Evolutionary conservation across 2,329 filamentous ascomycete species (phyloP).

Genomic region (Aureobasidium musti): DNA sequence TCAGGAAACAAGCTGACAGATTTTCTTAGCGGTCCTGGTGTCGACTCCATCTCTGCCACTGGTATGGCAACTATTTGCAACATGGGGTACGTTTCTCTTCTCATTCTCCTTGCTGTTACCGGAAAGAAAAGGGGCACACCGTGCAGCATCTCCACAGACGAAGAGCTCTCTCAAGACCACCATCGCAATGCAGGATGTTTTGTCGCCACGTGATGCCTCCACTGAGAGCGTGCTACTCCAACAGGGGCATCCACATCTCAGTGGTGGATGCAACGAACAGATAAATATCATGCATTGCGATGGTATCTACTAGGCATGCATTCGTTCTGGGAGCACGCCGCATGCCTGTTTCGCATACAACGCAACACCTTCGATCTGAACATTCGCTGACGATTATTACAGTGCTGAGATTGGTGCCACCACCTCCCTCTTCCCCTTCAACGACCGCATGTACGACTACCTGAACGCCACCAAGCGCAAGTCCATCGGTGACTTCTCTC

Average conservation of each 20-base stretch:
- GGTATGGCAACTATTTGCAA: constrained; percentile 71
- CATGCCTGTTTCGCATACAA: background rate
- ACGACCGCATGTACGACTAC: constrained; percentile 97
- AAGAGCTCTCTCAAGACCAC: background rate
- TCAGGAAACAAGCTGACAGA: background rate
- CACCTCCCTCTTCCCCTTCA: constrained; percentile 96
- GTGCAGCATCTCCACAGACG: background rate
- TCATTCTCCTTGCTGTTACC: background rate
- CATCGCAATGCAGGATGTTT: background rate
- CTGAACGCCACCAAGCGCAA: constrained; percentile 85
- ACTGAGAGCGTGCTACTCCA: background rate
- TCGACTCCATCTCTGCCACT: constrained; percentile 72
- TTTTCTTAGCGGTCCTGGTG: constrained; percentile 61
- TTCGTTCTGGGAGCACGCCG: background rate
- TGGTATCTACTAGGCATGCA: background rate
- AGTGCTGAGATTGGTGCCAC: constrained; percentile 75
- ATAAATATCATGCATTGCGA: background rate
- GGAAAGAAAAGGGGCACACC: background rate
- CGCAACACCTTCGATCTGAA: background rate
- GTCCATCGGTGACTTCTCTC: constrained; percentile 87
- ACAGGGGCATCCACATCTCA: background rate
- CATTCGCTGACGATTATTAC: constrained; percentile 15
- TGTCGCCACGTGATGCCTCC: background rate
- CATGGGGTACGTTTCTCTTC: constrained; percentile 46
- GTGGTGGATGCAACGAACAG: background rate